These are phyloP conservation scores for Aspergillus persii DNA, from an alignment of 2,329 filamentous ascomycete genomes.

Conservation along the genomic window DNA sequence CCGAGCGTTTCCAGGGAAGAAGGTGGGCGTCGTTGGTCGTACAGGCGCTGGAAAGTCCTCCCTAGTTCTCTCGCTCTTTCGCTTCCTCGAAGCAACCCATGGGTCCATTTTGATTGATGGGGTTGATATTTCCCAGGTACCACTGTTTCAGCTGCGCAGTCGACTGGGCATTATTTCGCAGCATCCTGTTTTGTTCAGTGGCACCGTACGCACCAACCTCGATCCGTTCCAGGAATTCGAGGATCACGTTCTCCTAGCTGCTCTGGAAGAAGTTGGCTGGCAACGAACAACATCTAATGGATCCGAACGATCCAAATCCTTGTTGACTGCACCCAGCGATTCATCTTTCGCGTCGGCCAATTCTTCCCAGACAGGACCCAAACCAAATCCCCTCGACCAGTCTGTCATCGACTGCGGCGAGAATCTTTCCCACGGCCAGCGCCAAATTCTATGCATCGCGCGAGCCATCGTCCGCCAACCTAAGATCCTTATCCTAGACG, in stretches of 20 bases:
- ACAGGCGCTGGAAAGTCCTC: constrained; percentile 1
- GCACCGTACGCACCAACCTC: constrained; percentile 3
- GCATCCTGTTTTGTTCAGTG: background rate
- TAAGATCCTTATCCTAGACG: background rate
- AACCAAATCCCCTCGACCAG: background rate
- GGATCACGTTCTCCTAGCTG: background rate
- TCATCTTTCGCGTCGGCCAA: background rate
- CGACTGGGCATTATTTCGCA: constrained; percentile 4
- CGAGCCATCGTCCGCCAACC: background rate
- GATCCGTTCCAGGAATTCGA: constrained; percentile 2
- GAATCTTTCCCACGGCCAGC: constrained; percentile 3
- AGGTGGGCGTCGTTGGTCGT: background rate
- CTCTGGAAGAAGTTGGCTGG: background rate
- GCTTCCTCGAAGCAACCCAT: constrained; percentile 1
- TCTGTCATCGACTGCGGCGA: background rate
- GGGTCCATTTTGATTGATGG: constrained; percentile 2
- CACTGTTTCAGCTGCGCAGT: background rate
- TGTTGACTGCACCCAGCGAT: background rate
- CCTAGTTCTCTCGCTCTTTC: background rate
- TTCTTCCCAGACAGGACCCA: background rate
- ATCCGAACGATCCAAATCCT: background rate
- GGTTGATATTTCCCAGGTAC: background rate
- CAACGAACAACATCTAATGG: background rate
- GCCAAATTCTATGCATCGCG: constrained; percentile 4
- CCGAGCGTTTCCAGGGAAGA: background rate